Evolutionary conservation across 2,329 filamentous ascomycete species (phyloP), one percentile per base, ranked within the genome.

Genomic region (Fonsecaea multimorphosa): DNA sequence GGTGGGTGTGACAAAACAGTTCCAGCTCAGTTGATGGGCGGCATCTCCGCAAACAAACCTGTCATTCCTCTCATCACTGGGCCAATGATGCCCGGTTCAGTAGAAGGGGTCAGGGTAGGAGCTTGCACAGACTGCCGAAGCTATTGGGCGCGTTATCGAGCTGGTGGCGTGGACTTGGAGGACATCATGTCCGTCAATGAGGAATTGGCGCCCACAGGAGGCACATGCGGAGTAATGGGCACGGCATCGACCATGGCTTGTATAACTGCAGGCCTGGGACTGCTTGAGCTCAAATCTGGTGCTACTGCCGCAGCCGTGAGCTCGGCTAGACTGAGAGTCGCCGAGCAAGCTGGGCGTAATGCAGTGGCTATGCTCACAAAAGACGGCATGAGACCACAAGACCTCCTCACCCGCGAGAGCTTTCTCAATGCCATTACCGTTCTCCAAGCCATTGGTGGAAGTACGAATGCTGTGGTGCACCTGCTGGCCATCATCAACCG

Each of bases 1-100:
- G 89, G 89, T 55, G 89, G 89, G 0, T 92, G 89, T 70, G 89
- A 92, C 73, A 92, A 92, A 76, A 92, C 89, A 0, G 87, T 88
- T 0, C 89, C 89, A 0, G 90, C 89, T 1, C 89, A 92, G 73
- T 75, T 92, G 1, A 92, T 92, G 90, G 90, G 89, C 1, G 89
- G 86, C 0, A 89, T 92, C 16, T 91, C 88, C 0, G 89, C 89
- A 0, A 90, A 91, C 69, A 91, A 91, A 72, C 89, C 89, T 0
- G 83, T 90, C 1, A 73, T 92, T 1, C 89, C 87, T 27, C 78
- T 92, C 0, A 84, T 91, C 0, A 91, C 89, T 0, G 89, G 89
- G 0, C 89, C 90, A 0, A 92, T 92, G 89, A 87, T 91, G 85
- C 88, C 89, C 0, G 90, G 89, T 0, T 90, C 85, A 44, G 65